A percentile compares a stretch with the other conserved stretches of the same genome.
These are phyloP conservation scores for Fistulifera solaris DNA, from an alignment of 108 stramenopile genomes.

Conservation along the genomic window DNA sequence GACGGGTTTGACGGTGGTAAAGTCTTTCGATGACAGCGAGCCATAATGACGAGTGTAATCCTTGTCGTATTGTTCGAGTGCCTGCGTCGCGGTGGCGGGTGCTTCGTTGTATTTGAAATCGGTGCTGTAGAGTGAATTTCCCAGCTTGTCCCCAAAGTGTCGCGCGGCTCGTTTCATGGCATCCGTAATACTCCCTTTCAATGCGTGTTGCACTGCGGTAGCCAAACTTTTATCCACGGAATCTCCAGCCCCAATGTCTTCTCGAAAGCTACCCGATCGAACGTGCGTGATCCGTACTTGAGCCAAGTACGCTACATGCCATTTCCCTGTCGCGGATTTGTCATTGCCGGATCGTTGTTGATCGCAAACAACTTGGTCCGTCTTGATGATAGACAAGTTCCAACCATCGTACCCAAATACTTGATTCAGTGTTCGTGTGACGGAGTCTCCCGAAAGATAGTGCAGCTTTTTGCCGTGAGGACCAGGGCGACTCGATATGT, in stretches of 20 bases:
- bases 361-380: slow-evolving; percentile 24
- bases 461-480: slow-evolving; percentile 65
- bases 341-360: slow-evolving; percentile 37
- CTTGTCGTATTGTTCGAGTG: slow-evolving; percentile 55
- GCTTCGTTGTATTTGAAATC: slow-evolving; percentile 61
- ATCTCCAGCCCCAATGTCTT: slow-evolving; percentile 79
- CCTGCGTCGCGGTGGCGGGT: slow-evolving; percentile 50
- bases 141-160: slow-evolving; percentile 72
- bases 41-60: slow-evolving; percentile 14
- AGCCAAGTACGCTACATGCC: slow-evolving; percentile 52
- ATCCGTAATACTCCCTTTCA: slow-evolving; percentile 76
- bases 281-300: slow-evolving; percentile 59
- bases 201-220: slow-evolving; percentile 59
- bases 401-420: slow-evolving; percentile 80
- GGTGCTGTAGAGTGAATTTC: slow-evolving; percentile 63
- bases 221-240: slow-evolving; percentile 53
- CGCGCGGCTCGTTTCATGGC: slow-evolving; percentile 78
- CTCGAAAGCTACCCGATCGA: slow-evolving; percentile 46
- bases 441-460: slow-evolving; percentile 74
- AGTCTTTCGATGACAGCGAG: too few species aligned
- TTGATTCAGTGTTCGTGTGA: slow-evolving; percentile 74
- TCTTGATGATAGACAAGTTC: slow-evolving; percentile 54
- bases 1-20: too few species aligned
- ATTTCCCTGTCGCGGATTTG: slow-evolving; percentile 34
- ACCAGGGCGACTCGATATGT: slow-evolving; percentile 59